phyloP scores from a whole-genome alignment of 1,284 basidiomycete species.

The Fomitopsis schrenkii region DNA sequence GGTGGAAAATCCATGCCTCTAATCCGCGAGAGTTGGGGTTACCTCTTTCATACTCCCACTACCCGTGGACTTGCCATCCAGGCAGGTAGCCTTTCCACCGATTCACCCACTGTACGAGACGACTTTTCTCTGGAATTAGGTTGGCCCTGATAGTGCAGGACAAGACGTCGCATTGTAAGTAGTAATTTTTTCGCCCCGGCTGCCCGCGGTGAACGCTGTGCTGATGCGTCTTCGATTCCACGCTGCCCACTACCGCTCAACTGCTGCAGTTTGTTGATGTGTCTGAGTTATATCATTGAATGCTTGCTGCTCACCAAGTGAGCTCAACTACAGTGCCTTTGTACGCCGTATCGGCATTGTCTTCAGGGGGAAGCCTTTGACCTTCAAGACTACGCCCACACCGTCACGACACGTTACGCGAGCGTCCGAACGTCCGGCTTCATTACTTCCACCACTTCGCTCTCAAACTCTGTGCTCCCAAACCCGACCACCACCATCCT shows the following conservation, averaged over 20 bases:
- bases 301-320: conserved; percentile 2
- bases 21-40: conserved; percentile 1
- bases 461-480: neutral
- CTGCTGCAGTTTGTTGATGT: neutral
- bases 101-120: neutral
- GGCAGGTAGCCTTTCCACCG: neutral
- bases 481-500: conserved; percentile 5
- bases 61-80: neutral
- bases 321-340: conserved; percentile 4
- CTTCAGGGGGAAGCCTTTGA: conserved; percentile 20
- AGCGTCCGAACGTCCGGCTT: conserved; percentile 25
- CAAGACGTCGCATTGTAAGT: conserved; percentile 6
- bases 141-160: neutral
- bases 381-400: conserved; percentile 23
- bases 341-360: conserved; percentile 6
- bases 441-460: conserved; percentile 22
- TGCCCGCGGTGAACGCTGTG: conserved; percentile 7
- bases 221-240: conserved; percentile 2
- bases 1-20: neutral
- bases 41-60: conserved; percentile 1
- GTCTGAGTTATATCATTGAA: conserved; percentile 9
- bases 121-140: neutral
- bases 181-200: conserved; percentile 1
- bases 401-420: conserved; percentile 27
- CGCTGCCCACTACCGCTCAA: neutral